Evolutionary conservation across 768 basidiomycete species (phyloP).

Genomic region (Rhizopogon roseolus): DNA sequence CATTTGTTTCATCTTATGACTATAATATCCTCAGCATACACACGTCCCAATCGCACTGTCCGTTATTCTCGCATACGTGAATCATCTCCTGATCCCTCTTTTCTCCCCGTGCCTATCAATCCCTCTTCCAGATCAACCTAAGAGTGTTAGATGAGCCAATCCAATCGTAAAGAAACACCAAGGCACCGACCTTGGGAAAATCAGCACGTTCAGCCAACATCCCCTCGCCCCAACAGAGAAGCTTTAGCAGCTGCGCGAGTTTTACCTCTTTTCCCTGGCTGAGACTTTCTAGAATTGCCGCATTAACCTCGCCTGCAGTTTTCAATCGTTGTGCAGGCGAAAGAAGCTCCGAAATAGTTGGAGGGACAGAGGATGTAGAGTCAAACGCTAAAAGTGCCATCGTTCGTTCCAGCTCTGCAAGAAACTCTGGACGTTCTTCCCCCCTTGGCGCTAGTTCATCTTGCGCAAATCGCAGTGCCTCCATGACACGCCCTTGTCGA

Average conservation of each 20-base stretch:
- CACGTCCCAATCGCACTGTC: background rate
- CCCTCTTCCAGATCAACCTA: constrained; percentile 28
- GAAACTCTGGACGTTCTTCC: constrained; percentile 91
- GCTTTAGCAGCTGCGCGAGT: constrained; percentile 72
- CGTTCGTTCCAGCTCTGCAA: constrained; percentile 87
- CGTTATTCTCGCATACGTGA: constrained; percentile 19
- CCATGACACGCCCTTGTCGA: constrained; percentile 69
- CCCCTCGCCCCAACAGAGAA: constrained; percentile 86
- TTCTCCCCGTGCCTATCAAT: constrained; percentile 11
- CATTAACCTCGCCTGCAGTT: constrained; percentile 95
- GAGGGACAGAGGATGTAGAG: constrained; percentile 43
- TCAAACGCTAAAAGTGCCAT: constrained; percentile 92
- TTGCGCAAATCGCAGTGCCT: constrained; percentile 90
- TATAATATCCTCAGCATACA: background rate
- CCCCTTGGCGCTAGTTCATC: constrained; percentile 91
- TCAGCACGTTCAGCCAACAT: constrained; percentile 73
- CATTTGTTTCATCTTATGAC: too few species aligned
- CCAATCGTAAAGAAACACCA: constrained; percentile 17
- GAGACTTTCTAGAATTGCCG: constrained; percentile 87
- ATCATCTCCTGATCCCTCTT: background rate
- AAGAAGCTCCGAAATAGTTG: constrained; percentile 73
- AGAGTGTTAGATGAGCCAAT: constrained; percentile 15
- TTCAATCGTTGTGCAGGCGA: constrained; percentile 85
- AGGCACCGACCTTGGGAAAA: constrained; percentile 62
- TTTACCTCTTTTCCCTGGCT: constrained; percentile 94